phyloP scores from a whole-genome alignment of 2,329 filamentous ascomycete species.

The Grosmannia penicillata region DNA sequence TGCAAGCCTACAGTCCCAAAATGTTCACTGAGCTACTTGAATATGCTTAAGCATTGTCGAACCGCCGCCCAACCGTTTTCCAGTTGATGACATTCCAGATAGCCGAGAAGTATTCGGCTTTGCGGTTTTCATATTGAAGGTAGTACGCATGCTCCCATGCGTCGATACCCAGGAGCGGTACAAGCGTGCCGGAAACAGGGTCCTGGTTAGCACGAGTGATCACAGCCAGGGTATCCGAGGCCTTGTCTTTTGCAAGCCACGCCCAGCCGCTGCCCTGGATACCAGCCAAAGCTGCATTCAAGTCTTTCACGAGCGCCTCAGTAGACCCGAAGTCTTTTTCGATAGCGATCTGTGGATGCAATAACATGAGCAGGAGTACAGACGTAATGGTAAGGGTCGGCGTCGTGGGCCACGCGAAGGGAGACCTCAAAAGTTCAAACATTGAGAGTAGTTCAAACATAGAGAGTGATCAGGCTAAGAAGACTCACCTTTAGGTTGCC shows the following conservation, averaged over 20 bases:
- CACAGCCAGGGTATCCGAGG: slow-evolving; percentile 44
- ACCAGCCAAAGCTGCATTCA: slow-evolving; percentile 52
- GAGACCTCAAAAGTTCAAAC: neutral
- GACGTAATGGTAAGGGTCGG: neutral
- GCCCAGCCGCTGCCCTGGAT: slow-evolving; percentile 86
- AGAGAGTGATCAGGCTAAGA: slow-evolving; percentile 23
- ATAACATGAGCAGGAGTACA: neutral
- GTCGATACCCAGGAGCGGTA: slow-evolving; percentile 76
- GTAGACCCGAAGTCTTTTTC: slow-evolving; percentile 53
- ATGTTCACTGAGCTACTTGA: no score
- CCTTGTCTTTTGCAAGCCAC: slow-evolving; percentile 66
- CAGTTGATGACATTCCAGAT: slow-evolving; percentile 96
- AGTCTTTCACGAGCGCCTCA: slow-evolving; percentile 48
- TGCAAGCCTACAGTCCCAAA: no score
- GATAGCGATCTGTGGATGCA: slow-evolving; percentile 34
- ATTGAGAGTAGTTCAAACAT: no score
- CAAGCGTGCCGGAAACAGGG: slow-evolving; percentile 69
- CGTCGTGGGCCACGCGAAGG: neutral
- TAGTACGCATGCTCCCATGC: slow-evolving; percentile 97
- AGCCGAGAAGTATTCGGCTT: slow-evolving; percentile 87
- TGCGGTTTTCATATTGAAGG: slow-evolving; percentile 91
- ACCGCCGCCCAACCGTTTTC: slow-evolving; percentile 74
- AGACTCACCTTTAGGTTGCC: slow-evolving; percentile 41
- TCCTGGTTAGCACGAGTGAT: slow-evolving; percentile 77
- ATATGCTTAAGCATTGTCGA: slow-evolving; percentile 23